Percentiles rank a stretch among this genome's conserved stretches.
phyloP scores from a whole-genome alignment of 768 basidiomycete species.

The Clavaria fumosa region DNA sequence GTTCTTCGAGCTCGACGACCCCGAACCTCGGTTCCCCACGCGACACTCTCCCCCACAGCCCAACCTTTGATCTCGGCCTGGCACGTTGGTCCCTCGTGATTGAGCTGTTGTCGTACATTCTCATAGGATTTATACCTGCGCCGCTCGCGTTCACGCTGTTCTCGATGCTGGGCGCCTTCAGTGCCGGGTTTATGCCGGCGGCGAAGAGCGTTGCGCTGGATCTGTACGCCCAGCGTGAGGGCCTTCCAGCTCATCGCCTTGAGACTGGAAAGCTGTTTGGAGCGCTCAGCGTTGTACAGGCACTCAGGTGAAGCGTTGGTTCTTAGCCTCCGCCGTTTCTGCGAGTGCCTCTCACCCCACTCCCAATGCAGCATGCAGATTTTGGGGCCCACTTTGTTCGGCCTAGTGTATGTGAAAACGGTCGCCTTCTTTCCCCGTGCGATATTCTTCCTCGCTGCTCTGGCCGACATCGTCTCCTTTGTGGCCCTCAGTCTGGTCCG shows the following conservation, averaged over 20 bases:
- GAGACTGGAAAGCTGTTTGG: constrained; percentile 71
- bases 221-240: constrained; percentile 37
- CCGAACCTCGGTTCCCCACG: constrained; percentile 13
- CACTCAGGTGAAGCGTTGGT: constrained; percentile 41
- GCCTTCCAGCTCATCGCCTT: too few relatives aligned
- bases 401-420: constrained; percentile 53
- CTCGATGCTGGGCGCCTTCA: constrained; percentile 38
- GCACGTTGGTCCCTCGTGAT: constrained; percentile 45
- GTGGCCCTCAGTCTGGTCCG: constrained; percentile 32
- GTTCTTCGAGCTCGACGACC: constrained; percentile 19
- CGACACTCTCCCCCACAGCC: constrained; percentile 19
- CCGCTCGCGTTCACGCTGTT: constrained; percentile 36
- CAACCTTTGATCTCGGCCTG: constrained; percentile 53
- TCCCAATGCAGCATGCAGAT: constrained; percentile 37
- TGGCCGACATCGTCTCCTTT: constrained; percentile 26
- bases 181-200: constrained; percentile 49
- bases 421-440: constrained; percentile 53
- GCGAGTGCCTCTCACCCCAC: neutral
- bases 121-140: constrained; percentile 32
- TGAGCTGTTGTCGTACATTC: constrained; percentile 35
- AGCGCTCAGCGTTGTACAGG: constrained; percentile 59
- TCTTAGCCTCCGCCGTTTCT: too few relatives aligned
- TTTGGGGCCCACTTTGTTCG: constrained; percentile 58
- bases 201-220: constrained; percentile 58
- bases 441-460: constrained; percentile 47